Evolutionary conservation across 495 filamentous ascomycete genomes (phyloP).

Genomic region (Patellaria atrata): DNA sequence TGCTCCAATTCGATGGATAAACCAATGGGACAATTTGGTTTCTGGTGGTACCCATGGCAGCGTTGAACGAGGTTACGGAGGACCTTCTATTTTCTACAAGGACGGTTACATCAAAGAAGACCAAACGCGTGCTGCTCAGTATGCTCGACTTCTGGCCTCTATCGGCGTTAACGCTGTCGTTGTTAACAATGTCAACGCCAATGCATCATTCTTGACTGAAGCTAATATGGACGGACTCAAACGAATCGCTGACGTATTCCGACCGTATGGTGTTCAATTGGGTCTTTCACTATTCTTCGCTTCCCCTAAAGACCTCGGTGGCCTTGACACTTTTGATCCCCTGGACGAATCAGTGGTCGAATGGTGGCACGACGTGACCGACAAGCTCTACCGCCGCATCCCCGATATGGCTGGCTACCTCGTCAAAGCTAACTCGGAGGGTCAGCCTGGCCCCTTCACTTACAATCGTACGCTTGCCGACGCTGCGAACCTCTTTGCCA

Average conservation of each 20-base stretch:
- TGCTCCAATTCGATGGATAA: conserved; percentile 53
- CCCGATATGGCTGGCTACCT: conserved; percentile 58
- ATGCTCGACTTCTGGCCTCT: conserved; percentile 55
- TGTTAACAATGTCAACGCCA: conserved; percentile 64
- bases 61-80: conserved; percentile 57
- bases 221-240: conserved; percentile 46
- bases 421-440: conserved; percentile 62
- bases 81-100: conserved; percentile 53
- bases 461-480: conserved; percentile 57
- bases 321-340: conserved; percentile 48
- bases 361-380: conserved; percentile 48
- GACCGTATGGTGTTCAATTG: conserved; percentile 52
- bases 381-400: conserved; percentile 42
- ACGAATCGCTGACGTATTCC: conserved; percentile 46
- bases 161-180: conserved; percentile 50
- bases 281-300: conserved; percentile 56
- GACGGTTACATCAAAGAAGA: conserved; percentile 40
- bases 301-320: conserved; percentile 43
- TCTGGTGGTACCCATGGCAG: no score
- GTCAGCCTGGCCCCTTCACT: conserved; percentile 52
- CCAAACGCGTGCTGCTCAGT: conserved; percentile 43
- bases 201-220: conserved; percentile 38
- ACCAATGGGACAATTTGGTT: conserved; percentile 65
- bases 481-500: conserved; percentile 57
- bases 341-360: conserved; percentile 41